Evolutionary conservation across 257 asterid genomes (phyloP), one percentile per base, ranked within the genome.

Genomic region (Haberlea rhodopensis): DNA sequence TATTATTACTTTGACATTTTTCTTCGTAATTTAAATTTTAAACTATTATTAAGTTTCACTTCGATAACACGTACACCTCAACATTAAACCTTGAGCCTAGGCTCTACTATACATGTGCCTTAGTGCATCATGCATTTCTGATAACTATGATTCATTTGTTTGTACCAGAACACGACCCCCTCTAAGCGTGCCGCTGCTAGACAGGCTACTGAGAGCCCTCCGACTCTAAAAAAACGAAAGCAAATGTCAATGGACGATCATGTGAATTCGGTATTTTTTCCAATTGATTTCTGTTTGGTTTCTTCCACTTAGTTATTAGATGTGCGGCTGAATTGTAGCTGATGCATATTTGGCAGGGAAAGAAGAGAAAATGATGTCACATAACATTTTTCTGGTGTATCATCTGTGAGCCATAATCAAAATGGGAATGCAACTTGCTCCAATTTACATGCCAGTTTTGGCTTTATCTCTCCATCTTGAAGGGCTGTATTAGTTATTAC

Each of bases 151-250:
- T 46, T 9, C 49, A 53, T 40, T 26, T 10, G 19, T 21, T 21
- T 29, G 23, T 65, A 65, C 45, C 90, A 89, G 84, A 82, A 72
- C 68, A 53, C 65, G 24, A 87, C 96, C 32, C 95, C 94, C 28
- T 78, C 97, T 15, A 92, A 89, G 78, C 97, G 96, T 0, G 52
- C 89, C 11, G 75, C 79, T 67, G 77, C 85, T 60, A 84, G 98
- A 66, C 97, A 85, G 64, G 83, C 89, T 20, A 82, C 84, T 1
- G 96, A 89, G 77, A 92, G 96, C 80, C 91, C 99, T 45, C 91
- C 49, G 19, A 75, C 62, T 5, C 54, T 65, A 69, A 89, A 92
- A 79, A 92, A 89, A 71, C 90, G 94, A 62, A 87, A 83, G 81
- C 96, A 92, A 48, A 65, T 64, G 32, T 67, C 52, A 18, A 85